A percentile compares a stretch with the other conserved stretches of the same genome.
These are phyloP conservation scores for Monosporozyma aerobia DNA, from an alignment of 805 yeast species.

Conservation along the genomic window DNA sequence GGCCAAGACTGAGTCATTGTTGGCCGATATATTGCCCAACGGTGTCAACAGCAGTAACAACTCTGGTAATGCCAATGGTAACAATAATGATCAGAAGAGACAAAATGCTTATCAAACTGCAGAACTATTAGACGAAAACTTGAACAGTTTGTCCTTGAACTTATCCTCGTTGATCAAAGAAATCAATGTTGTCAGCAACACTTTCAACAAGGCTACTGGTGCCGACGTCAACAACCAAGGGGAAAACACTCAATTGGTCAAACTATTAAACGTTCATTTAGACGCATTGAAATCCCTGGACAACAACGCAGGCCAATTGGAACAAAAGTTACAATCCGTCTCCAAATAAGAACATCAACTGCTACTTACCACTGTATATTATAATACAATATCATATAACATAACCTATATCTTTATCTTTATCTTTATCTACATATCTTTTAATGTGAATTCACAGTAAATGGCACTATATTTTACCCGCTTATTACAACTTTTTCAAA, in stretches of 20 bases:
- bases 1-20: constrained; percentile 29
- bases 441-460: not conserved
- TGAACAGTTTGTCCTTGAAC: constrained; percentile 70
- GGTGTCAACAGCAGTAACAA: constrained; percentile 13
- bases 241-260: constrained; percentile 56
- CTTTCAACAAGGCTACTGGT: constrained; percentile 54
- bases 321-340: constrained; percentile 46
- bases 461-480: not conserved
- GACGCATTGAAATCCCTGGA: constrained; percentile 87
- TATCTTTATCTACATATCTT: not conserved
- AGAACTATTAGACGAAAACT: constrained; percentile 69
- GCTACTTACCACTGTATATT: not conserved
- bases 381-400: not conserved
- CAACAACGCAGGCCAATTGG: constrained; percentile 56
- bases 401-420: not conserved
- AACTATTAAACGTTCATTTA: constrained; percentile 76
- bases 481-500: not conserved
- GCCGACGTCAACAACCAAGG: constrained; percentile 29
- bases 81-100: constrained; percentile 65
- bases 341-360: constrained; percentile 7
- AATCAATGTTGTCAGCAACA: constrained; percentile 73
- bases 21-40: constrained; percentile 30
- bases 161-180: constrained; percentile 68
- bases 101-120: constrained; percentile 85
- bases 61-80: constrained; percentile 17